These are phyloP conservation scores for Flagelloscypha sp. DNA, from an alignment of 768 basidiomycete species.

Conservation along the genomic window DNA sequence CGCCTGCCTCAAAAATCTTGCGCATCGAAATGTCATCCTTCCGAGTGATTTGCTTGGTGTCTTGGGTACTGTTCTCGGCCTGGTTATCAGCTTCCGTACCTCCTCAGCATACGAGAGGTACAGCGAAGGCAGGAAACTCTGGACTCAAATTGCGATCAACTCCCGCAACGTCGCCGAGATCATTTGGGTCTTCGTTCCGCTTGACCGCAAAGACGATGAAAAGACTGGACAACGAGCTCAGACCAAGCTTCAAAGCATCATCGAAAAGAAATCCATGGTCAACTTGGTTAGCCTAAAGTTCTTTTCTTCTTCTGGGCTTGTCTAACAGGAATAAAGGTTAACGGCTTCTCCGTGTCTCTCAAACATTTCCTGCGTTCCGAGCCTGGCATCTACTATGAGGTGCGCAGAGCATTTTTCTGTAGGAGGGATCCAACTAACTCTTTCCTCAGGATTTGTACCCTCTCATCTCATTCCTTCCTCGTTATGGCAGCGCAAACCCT, in stretches of 20 bases:
- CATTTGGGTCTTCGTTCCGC: slow-evolving; percentile 50
- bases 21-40: too few relatives aligned
- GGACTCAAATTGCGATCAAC: slow-evolving; percentile 51
- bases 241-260: slow-evolving; percentile 34
- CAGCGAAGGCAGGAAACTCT: slow-evolving; percentile 62
- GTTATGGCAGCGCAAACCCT: slow-evolving; percentile 43
- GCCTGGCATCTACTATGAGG: slow-evolving; percentile 62
- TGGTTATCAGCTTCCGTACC: slow-evolving; percentile 36
- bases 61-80: slow-evolving; percentile 35
- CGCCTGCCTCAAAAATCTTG: too few relatives aligned
- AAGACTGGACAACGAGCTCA: slow-evolving; percentile 20
- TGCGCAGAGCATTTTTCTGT: too few relatives aligned
- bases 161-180: slow-evolving; percentile 53
- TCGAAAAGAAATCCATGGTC: slow-evolving; percentile 72
- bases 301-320: too few relatives aligned
- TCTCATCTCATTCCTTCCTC: slow-evolving; percentile 58
- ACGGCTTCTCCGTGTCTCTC: slow-evolving; percentile 60
- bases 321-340: slow-evolving; percentile 40
- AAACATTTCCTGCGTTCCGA: slow-evolving; percentile 70
- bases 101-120: slow-evolving; percentile 36
- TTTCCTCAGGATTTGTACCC: slow-evolving; percentile 69
- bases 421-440: too few relatives aligned
- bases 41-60: slow-evolving; percentile 47
- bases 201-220: slow-evolving; percentile 31
- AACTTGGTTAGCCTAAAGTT: too few relatives aligned